A percentile compares a stretch with the other conserved stretches of the same genome.
Evolutionary conservation across 257 asterid genomes (phyloP).

Genomic region (Eucommia ulmoides): DNA sequence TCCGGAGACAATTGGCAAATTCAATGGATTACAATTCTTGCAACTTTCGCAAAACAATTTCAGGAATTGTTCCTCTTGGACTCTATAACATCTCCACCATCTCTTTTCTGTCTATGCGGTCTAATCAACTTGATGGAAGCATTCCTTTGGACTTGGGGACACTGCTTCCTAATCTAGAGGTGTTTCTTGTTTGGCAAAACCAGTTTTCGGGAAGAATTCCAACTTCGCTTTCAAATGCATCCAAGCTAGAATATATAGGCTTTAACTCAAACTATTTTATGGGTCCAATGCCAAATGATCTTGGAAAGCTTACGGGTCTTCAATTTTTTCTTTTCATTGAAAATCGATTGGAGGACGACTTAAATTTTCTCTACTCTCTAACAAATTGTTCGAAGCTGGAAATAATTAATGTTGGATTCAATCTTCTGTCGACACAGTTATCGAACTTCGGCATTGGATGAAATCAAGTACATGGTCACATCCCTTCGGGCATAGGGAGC

Average conservation of each 20-base stretch:
- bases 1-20: constrained; percentile 8
- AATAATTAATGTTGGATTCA: no score
- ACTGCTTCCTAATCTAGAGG: constrained; percentile 11
- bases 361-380: constrained; percentile 14
- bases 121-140: constrained; percentile 11
- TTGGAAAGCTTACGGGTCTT: constrained; percentile 12
- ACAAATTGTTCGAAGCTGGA: constrained; percentile 18
- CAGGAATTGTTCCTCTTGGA: constrained; percentile 4
- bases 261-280: constrained; percentile 8
- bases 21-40: constrained; percentile 10
- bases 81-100: constrained; percentile 14
- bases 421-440: no score
- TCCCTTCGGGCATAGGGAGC: no score
- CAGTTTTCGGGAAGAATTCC: constrained; percentile 14
- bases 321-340: neutral
- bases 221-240: constrained; percentile 10
- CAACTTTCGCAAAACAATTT: constrained; percentile 10
- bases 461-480: no score
- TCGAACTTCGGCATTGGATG: no score
- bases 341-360: constrained; percentile 12
- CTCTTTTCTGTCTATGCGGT: constrained; percentile 12
- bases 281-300: constrained; percentile 14
- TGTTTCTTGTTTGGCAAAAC: constrained; percentile 15
- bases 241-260: constrained; percentile 6
- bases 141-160: constrained; percentile 12